Base-by-base conservation (phyloP, 2,329 filamentous ascomycete genomes). In the Fusarium liriodendri region DNA sequence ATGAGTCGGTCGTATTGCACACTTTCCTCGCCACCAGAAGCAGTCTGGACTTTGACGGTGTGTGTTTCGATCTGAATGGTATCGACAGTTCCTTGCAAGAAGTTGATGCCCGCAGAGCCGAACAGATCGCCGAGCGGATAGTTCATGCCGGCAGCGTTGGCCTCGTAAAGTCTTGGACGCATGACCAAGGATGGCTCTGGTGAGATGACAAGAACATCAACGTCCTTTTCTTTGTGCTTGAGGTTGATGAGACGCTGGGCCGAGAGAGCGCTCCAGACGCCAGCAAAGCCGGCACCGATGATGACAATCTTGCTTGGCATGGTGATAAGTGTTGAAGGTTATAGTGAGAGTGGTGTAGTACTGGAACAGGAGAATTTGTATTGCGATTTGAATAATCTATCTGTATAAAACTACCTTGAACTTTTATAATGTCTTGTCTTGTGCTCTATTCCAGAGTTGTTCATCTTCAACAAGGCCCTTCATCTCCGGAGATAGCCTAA, bases 151-250 rank as follows among this genome's bases (percentile, higher is more conserved):
- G 70, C 67, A 0, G 78, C 66, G 6, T 80, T 75, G 9, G 74
- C 45, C 27, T 84, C 81, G 25, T 84, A 83, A 1, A 84, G 80
- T 0, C 82, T 70, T 11, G 82, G 81, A 1, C 80, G 78, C 0
- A 84, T 70, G 4, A 79, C 78, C 2, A 84, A 59, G 3, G 37
- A 63, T 4, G 78, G 78, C 22, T 81, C 68, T 0, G 83, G 83
- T 2, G 83, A 73, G n/a, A 84, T 76, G 59, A 84, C 76, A 5
- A 77, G 22, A 18, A 84, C 72, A 7, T 81, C 69, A 22, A 83
- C 66, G 0, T 64, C 33, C 3, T 66, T 6, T 5, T 55, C 7
- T 11, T 22, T 73, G 0, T 25, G 35, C 1, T 33, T 38, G 0
- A 69, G 22, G 11, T 40, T 69, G 58, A 73, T 47, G 11, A 73